These are phyloP conservation scores for Wolfiporia cocos DNA, from an alignment of 1,284 basidiomycete genomes.

Conservation along the genomic window DNA sequence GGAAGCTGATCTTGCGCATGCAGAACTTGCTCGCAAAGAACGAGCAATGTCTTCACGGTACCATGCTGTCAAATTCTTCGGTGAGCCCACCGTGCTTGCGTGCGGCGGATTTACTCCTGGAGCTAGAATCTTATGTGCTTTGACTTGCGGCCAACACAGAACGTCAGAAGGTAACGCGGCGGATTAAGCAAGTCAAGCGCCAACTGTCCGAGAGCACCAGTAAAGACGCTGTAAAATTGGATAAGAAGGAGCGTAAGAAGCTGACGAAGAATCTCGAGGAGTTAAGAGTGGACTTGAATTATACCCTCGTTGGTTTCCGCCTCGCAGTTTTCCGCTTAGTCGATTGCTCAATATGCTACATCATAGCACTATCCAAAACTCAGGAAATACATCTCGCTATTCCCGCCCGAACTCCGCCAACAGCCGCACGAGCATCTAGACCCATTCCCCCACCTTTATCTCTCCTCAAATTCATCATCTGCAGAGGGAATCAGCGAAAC, in stretches of 20 bases:
- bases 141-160: too few relatives aligned
- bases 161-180: constrained; percentile 74
- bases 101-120: not conserved
- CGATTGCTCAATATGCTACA: constrained; percentile 2
- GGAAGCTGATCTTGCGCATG: constrained; percentile 67
- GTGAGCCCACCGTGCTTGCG: constrained; percentile 33
- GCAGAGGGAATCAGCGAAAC: constrained; percentile 12
- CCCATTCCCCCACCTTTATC: constrained; percentile 6
- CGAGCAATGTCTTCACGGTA: constrained; percentile 68
- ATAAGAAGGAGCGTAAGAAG: constrained; percentile 31
- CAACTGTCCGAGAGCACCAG: constrained; percentile 30
- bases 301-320: constrained; percentile 62
- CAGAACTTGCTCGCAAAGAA: constrained; percentile 58
- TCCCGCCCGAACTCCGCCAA: constrained; percentile 58
- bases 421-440: constrained; percentile 23
- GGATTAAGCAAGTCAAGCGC: constrained; percentile 60
- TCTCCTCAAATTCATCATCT: constrained; percentile 1
- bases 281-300: constrained; percentile 78
- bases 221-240: constrained; percentile 11
- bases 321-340: not conserved
- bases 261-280: constrained; percentile 47
- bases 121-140: not conserved
- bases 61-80: constrained; percentile 88
- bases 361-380: constrained; percentile 77
- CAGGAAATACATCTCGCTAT: constrained; percentile 82